Evolutionary conservation across 495 filamentous ascomycete species (phyloP).

Genomic region (Alectoria sarmentosa): DNA sequence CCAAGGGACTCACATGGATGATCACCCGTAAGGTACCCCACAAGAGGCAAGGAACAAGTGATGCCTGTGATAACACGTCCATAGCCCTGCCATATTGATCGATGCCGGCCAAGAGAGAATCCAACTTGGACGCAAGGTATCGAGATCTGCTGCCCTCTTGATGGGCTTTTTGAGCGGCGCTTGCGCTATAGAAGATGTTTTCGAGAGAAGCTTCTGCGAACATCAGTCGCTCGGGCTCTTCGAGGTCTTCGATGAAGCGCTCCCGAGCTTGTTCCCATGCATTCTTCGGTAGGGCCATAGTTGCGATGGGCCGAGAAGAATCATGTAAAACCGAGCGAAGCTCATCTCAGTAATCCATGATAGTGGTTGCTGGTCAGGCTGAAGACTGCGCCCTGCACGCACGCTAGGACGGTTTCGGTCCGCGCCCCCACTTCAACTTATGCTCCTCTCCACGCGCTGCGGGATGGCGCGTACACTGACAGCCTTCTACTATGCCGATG

Average conservation of each 20-base stretch:
- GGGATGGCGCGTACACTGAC: not conserved
- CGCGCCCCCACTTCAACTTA: too few relatives aligned
- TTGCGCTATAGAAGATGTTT: constrained; percentile 2
- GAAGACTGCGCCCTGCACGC: too few relatives aligned
- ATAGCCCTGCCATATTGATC: not conserved
- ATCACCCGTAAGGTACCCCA: not conserved
- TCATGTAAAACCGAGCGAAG: not conserved
- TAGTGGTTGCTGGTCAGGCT: not conserved
- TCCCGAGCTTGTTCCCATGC: constrained; percentile 2
- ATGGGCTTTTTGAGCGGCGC: not conserved
- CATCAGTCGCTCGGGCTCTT: not conserved
- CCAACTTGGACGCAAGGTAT: not conserved
- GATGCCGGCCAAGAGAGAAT: not conserved
- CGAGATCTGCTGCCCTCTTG: not conserved
- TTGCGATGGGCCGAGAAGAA: not conserved
- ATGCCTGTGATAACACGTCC: not conserved
- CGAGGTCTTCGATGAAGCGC: constrained; percentile 9
- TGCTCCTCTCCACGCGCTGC: not conserved
- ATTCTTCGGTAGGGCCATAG: not conserved
- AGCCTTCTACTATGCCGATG: too few relatives aligned
- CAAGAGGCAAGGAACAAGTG: not conserved
- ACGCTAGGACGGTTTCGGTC: too few relatives aligned
- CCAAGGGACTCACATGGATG: not conserved
- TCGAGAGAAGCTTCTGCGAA: constrained; percentile 8
- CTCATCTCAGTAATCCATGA: not conserved